phyloP scores from a whole-genome alignment of 176 grass and related monocot species.

The Musa beccarii region DNA sequence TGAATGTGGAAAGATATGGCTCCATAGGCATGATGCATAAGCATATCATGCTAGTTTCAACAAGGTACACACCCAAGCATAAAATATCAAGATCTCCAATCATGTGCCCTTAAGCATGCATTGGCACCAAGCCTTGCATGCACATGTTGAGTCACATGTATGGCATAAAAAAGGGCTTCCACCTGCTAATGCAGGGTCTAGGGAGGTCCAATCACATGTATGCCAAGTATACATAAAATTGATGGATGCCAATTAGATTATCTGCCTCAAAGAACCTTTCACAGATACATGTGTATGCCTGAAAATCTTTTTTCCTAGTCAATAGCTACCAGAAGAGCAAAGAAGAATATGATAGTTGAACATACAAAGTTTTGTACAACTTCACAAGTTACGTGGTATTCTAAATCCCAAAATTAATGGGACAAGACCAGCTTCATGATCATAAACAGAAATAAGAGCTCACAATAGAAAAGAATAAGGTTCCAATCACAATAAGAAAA shows the following conservation, averaged over 20 bases:
- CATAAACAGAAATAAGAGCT: no score
- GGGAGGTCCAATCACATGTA: background rate
- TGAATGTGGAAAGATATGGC: no score
- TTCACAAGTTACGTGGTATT: background rate
- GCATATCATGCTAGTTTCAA: no score
- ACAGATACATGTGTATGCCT: background rate
- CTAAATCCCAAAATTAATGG: background rate
- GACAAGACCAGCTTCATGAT: no score
- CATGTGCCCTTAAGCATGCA: no score
- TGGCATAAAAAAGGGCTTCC: no score
- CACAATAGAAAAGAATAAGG: background rate
- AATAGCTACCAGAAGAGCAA: background rate
- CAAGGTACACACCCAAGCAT: no score
- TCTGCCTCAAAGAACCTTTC: background rate
- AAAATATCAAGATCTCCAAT: no score
- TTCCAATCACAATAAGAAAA: background rate
- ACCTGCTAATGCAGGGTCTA: no score
- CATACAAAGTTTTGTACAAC: background rate
- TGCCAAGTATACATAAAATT: background rate
- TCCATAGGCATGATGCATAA: no score
- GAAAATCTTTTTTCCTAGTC: background rate
- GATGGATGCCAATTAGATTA: background rate
- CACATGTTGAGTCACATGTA: no score
- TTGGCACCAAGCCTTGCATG: no score
- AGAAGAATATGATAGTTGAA: background rate